Conservation (phyloP, 2,329 filamentous ascomycete genomes). For the Arthrinium puccinioides region DNA sequence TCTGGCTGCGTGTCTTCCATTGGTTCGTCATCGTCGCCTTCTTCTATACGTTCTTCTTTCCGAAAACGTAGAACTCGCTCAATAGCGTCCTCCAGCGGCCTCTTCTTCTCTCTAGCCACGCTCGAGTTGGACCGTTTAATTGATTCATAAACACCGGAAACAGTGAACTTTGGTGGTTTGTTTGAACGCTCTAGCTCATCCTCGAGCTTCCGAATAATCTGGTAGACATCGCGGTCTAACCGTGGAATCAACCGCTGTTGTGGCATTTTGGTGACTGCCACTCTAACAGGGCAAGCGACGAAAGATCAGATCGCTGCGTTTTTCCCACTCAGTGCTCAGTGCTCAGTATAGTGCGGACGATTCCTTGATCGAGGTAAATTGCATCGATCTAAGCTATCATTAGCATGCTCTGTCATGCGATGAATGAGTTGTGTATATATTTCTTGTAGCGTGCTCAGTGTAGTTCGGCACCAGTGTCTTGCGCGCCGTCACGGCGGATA, state of each 20-base stretch:
- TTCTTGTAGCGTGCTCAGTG: too few relatives aligned
- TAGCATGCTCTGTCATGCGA: too few relatives aligned
- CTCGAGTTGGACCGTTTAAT: conserved; percentile 85
- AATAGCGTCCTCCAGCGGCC: conserved; percentile 74
- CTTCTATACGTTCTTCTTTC: conserved; percentile 49
- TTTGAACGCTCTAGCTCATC: conserved; percentile 44
- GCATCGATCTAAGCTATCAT: too few relatives aligned
- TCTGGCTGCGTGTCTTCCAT: conserved; percentile 16
- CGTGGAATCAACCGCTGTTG: conserved; percentile 26
- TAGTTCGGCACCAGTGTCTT: too few relatives aligned
- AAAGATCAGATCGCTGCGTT: too few relatives aligned
- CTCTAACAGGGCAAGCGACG: too few relatives aligned
- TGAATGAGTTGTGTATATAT: too few relatives aligned
- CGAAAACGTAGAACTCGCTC: conserved; percentile 72
- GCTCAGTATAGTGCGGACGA: too few relatives aligned
- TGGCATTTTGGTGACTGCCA: too few relatives aligned
- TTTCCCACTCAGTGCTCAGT: too few relatives aligned
- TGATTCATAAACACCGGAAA: conserved; percentile 63
- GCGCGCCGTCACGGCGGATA: too few relatives aligned
- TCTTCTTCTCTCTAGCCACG: conserved; percentile 74
- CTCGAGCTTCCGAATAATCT: conserved; percentile 69
- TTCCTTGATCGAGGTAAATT: too few relatives aligned
- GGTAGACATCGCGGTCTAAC: conserved; percentile 68
- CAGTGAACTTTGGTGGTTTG: conserved; percentile 42
- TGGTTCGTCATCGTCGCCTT: conserved; percentile 21